These are phyloP conservation scores for Saussurea involucrata DNA, from an alignment of 129 eudicot genomes.

Conservation along the genomic window DNA sequence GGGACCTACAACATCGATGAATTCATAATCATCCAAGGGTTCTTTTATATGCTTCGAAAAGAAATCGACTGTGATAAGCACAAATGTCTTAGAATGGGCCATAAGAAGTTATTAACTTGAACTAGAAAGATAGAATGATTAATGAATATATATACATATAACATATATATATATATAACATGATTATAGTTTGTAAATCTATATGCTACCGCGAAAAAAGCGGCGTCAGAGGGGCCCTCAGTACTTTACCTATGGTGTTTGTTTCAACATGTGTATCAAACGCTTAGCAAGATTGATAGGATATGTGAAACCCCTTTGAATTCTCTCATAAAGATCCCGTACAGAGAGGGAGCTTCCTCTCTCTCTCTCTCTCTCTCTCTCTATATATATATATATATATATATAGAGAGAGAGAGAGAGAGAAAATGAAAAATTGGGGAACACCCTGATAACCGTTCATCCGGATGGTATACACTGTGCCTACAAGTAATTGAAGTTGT, in stretches of 20 bases:
- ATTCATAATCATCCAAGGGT: not conserved
- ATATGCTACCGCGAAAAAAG: not conserved
- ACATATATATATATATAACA: too few species aligned
- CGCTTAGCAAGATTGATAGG: not conserved
- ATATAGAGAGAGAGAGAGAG: not conserved
- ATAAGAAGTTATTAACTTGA: not conserved
- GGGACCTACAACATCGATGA: constrained; percentile 55
- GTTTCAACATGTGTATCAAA: not conserved
- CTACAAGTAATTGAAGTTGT: not conserved
- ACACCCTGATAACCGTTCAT: not conserved
- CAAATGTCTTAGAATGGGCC: not conserved
- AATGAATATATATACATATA: too few species aligned
- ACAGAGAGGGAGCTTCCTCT: not conserved
- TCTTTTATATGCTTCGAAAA: not conserved
- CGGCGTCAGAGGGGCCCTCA: not conserved
- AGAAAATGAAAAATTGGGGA: not conserved
- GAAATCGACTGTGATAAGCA: not conserved
- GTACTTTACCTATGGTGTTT: not conserved
- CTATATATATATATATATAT: too few species aligned
- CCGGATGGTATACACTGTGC: not conserved
- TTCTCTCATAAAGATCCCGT: not conserved
- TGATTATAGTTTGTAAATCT: too few species aligned
- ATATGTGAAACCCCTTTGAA: not conserved
- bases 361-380: too few species aligned
- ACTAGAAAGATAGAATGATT: not conserved